Evolutionary conservation across 768 basidiomycete species (phyloP).

Genomic region (Suillus fuscotomentosus): DNA sequence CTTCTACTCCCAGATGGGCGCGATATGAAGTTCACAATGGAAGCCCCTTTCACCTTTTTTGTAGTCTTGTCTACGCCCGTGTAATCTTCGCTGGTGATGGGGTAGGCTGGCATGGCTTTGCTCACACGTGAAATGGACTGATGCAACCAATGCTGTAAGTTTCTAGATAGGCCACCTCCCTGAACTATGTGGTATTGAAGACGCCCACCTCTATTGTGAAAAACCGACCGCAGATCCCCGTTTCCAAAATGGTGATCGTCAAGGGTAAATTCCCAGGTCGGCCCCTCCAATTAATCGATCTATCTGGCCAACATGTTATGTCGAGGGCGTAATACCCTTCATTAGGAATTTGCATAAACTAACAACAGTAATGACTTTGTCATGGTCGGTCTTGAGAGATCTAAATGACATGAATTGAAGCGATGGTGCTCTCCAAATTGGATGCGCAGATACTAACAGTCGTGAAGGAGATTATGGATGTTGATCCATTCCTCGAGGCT

Average conservation of each 20-base stretch:
- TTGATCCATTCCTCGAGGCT: not conserved
- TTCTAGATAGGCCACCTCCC: not conserved
- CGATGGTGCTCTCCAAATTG: not conserved
- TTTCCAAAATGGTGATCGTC: constrained; percentile 7
- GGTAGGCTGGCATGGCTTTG: not conserved
- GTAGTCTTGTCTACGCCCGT: constrained; percentile 2
- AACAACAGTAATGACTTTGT: not conserved
- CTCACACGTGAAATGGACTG: constrained; percentile 1
- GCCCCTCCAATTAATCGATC: constrained; percentile 2
- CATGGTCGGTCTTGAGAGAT: not conserved
- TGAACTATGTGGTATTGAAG: not conserved
- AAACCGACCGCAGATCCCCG: constrained; percentile 1
- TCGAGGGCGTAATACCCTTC: not conserved
- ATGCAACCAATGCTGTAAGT: not conserved
- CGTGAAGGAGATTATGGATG: not conserved
- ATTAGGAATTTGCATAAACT: not conserved
- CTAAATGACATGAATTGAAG: not conserved
- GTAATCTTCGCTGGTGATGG: constrained; percentile 4
- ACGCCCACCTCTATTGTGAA: not conserved
- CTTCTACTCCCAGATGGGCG: constrained; percentile 6
- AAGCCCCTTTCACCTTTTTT: constrained; percentile 5
- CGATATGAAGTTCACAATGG: not conserved
- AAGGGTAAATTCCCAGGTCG: constrained; percentile 3
- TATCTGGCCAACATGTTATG: not conserved
- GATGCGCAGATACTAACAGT: not conserved